Base-by-base conservation (phyloP, 345 rosid genomes). In the Syzygium oleosum region DNA sequence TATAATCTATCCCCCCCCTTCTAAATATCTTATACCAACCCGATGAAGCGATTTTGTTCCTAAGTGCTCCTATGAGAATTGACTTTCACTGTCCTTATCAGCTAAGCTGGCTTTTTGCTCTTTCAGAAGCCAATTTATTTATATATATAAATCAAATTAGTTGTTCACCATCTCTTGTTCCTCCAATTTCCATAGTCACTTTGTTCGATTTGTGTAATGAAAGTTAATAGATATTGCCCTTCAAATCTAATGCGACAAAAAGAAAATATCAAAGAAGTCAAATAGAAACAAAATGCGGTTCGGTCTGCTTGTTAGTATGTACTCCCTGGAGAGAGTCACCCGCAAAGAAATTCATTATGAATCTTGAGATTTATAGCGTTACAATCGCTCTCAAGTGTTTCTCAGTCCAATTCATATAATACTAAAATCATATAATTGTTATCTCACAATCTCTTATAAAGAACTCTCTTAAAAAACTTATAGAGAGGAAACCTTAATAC, bases 221-320 rank as follows among this genome's bases (percentile, higher is more conserved):
- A 73, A 19, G 80, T 34, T 41, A 34, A 9, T 9, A 17, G 25
- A 73, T 34, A 7, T 73, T 34, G 25, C 46, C 19, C 19, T 73
- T 73, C 80, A 73, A 73, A 73, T 13, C 80, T 73, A 19, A 73
- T 34, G 46, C 13, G 5, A 34, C 6, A 68, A 34, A 5, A 34
- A 73, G 6, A 73, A 34, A 17, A 23, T 41, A 73, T 73, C 49
- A 19, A 9, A 9, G 25, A 73, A 34, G 19, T 34, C 25, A 34
- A 73, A 4, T 34, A 17, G 9, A 11, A 2, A 68, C 13, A 68
- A 7, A 16, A 68, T 0, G 25, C 9, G 25, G 25, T 73, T 68
- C 10, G 23, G 13, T 31, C n/a, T 0, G 3, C 34, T 5, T 17
- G 2, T 34, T 2, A 0, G 13, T 22, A 58, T 5, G 0, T 17